Percentiles rank a stretch among this genome's conserved stretches.
phyloP scores from a whole-genome alignment of 345 rosid genomes.

The Salix exigua region DNA sequence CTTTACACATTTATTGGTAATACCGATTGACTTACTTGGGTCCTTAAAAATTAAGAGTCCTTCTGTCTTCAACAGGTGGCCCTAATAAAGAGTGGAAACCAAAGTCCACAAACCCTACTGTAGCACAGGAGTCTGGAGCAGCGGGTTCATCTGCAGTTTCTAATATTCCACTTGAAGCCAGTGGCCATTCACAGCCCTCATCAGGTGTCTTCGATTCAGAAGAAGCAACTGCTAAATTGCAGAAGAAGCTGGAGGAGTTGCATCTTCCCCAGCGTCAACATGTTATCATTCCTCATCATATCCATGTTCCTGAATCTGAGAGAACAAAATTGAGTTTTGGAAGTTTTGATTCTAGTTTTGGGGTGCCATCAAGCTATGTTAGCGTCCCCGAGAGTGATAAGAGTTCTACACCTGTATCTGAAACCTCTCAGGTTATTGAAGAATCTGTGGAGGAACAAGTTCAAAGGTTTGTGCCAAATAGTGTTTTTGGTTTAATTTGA shows the following conservation, averaged over 20 bases:
- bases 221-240: conserved; percentile 60
- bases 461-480: conserved; percentile 44
- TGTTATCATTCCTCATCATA: conserved; percentile 88
- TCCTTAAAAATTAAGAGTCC: conserved; percentile 10
- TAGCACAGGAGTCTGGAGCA: conserved; percentile 47
- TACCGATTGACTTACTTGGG: not conserved
- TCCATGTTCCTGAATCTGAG: conserved; percentile 91
- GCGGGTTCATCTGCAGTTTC: conserved; percentile 45
- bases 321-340: conserved; percentile 88
- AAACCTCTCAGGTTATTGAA: conserved; percentile 55
- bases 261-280: conserved; percentile 74
- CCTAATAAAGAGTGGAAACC: conserved; percentile 88
- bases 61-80: conserved; percentile 44
- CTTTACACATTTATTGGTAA: not conserved
- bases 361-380: conserved; percentile 35
- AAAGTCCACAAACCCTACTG: conserved; percentile 52
- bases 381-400: conserved; percentile 55
- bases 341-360: conserved; percentile 84
- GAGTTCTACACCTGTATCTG: conserved; percentile 60
- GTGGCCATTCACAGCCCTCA: conserved; percentile 31
- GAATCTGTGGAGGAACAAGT: conserved; percentile 50
- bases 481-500: not conserved
- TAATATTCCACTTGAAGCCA: conserved; percentile 41
- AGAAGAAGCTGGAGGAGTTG: conserved; percentile 66
- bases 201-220: conserved; percentile 45